These are phyloP conservation scores for rapeseed (Brassica napus) DNA, from an alignment of 345 rosid genomes.

Conservation along the genomic window DNA sequence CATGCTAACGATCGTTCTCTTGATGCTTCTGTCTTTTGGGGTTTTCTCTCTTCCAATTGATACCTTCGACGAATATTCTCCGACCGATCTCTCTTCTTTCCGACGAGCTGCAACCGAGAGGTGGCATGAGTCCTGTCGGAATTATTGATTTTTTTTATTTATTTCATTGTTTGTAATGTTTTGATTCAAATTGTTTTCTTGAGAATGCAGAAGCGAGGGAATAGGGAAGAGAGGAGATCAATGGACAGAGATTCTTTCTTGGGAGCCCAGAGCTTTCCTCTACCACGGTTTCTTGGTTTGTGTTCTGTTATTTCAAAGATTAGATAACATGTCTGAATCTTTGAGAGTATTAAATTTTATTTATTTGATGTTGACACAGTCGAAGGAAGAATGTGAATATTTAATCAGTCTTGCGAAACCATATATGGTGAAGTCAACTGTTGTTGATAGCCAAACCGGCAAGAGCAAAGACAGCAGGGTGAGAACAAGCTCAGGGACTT, in stretches of 20 bases:
- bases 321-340: conserved; percentile 12
- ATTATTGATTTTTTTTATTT: too few species aligned
- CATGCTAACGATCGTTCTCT: conserved; percentile 62
- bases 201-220: conserved; percentile 56
- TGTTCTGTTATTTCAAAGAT: not conserved
- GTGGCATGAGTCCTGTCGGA: conserved; percentile 31
- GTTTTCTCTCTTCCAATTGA: conserved; percentile 64
- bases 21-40: conserved; percentile 71
- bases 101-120: conserved; percentile 60
- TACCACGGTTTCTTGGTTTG: conserved; percentile 87
- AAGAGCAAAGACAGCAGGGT: conserved; percentile 94
- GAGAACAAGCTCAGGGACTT: conserved; percentile 90
- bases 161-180: not conserved
- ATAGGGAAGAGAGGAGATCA: conserved; percentile 68
- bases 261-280: conserved; percentile 89
- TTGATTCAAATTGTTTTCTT: not conserved
- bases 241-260: conserved; percentile 85
- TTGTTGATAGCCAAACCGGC: conserved; percentile 85
- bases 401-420: conserved; percentile 85
- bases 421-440: conserved; percentile 80
- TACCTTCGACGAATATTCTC: conserved; percentile 50
- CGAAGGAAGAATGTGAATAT: conserved; percentile 84
- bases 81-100: conserved; percentile 52
- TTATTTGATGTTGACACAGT: conserved; percentile 46
- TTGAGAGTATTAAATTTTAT: not conserved